Evolutionary conservation across 345 rosid genomes (phyloP), one percentile per base, ranked within the genome.

Genomic region (Eucalyptus urophylla): DNA sequence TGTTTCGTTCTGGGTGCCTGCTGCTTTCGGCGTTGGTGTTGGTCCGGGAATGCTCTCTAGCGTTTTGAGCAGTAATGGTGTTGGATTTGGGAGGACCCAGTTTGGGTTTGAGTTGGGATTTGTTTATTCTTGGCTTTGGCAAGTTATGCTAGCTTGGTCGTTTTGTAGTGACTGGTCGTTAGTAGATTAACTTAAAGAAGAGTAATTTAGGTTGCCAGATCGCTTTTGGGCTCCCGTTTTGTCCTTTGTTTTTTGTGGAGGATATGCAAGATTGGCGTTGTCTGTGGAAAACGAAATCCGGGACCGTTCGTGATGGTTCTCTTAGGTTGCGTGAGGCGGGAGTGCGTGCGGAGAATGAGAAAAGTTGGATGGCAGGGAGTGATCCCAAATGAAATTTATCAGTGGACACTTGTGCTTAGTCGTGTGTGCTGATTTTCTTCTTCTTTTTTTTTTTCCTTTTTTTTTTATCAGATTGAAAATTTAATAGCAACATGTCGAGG

Each of bases 401-500:
- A 3, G 3, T 76, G 43, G 83, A 76, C 29, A 76, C 2, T 21
- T 76, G 47, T 76, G 43, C 47, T 40, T 21, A 76, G 43, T 76
- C 47, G 29, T 21, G 29, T 76, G 47, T 76, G 81, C 81, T 40
- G 22, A 37, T 40, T 22, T 37, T 76, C 14, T 53, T 53, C 9
- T 53, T 21, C 1, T 40, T 76, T 40, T 43, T 60, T 6, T 22
- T 4, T 37, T 4, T 37, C 4, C 4, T 2, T 1, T 19, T 72
- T 40, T 58, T 16, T 37, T 51, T 51, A 53, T n/a, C 86, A 86
- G 88, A 65, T 87, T 76, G 88, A 72, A 25, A 31, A 37, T 45
- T 21, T 87, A 45, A 43, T 19, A 53, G 53, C 89, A 91, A 83
- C 54, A 95, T 95, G 96, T 92, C 97, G 14, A 92, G 97, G 92